Evolutionary conservation across 106 monocot species (phyloP).

Genomic region (Phalaenopsis equestris): DNA sequence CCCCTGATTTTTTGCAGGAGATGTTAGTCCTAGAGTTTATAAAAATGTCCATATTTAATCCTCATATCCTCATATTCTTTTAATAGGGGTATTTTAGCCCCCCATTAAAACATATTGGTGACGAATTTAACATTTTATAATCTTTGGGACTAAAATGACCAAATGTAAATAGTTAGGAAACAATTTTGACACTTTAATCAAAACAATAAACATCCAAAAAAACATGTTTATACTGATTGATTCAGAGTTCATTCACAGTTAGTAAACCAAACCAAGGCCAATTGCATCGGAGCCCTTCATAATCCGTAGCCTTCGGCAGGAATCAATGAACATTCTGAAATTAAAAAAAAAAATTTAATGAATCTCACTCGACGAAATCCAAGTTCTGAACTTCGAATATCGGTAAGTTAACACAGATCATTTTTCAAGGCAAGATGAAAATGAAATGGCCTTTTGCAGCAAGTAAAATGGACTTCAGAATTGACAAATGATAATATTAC

Average conservation of each 20-base stretch:
- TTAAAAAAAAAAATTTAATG: neutral
- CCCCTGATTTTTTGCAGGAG: too few species aligned
- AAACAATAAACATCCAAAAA: neutral
- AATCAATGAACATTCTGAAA: constrained; percentile 55
- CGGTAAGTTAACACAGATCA: neutral
- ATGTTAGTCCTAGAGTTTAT: too few species aligned
- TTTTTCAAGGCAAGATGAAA: neutral
- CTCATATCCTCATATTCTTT: too few species aligned
- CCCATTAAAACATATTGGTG: too few species aligned
- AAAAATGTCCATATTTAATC: too few species aligned
- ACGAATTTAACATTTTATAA: too few species aligned
- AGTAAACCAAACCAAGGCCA: constrained; percentile 51
- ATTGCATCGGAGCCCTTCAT: constrained; percentile 83
- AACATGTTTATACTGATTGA: neutral
- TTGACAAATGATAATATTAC: neutral
- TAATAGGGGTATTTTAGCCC: too few species aligned
- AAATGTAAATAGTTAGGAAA: too few species aligned
- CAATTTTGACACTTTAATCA: too few species aligned
- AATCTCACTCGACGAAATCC: neutral
- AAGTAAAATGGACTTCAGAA: neutral
- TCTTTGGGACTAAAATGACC: too few species aligned
- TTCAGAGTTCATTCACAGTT: neutral
- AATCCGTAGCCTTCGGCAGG: constrained; percentile 62
- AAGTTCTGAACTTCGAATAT: neutral
- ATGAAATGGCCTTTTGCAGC: neutral